A percentile compares a stretch with the other conserved stretches of the same genome.
phyloP scores from a whole-genome alignment of 768 basidiomycete genomes.

The Agaricus sinodeliciosus region DNA sequence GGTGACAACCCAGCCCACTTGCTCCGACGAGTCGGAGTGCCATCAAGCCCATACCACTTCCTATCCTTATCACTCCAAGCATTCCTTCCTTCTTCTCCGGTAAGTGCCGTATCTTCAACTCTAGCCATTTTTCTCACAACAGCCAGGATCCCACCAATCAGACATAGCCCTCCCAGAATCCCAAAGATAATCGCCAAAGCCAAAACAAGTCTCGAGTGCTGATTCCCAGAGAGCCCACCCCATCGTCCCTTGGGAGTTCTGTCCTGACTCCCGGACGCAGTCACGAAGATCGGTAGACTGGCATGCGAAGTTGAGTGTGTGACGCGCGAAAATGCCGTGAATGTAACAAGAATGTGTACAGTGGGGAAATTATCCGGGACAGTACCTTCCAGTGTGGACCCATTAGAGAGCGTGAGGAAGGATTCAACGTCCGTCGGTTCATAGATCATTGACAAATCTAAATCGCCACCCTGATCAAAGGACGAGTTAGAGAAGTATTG shows the following conservation, averaged over 20 bases:
- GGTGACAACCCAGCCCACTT: neutral
- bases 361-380: conserved; percentile 41
- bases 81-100: conserved; percentile 49
- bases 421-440: conserved; percentile 32
- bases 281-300: conserved; percentile 43
- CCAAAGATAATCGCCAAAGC: conserved; percentile 60
- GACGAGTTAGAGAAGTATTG: conserved; percentile 51
- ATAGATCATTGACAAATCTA: conserved; percentile 48
- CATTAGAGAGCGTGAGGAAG: conserved; percentile 15
- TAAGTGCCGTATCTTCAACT: conserved; percentile 54
- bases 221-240: conserved; percentile 34
- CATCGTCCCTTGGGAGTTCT: conserved; percentile 27
- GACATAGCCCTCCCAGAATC: conserved; percentile 49
- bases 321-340: conserved; percentile 59
- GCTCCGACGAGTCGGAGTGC: neutral
- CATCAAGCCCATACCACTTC: conserved; percentile 57
- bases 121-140: conserved; percentile 46
- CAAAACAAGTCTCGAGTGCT: conserved; percentile 39
- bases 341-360: conserved; percentile 43
- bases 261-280: conserved; percentile 27
- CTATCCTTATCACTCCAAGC: conserved; percentile 61
- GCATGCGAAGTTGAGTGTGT: conserved; percentile 73
- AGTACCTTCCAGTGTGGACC: conserved; percentile 42
- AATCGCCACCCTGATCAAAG: conserved; percentile 25
- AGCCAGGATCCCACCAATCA: conserved; percentile 50